Evolutionary conservation across 164 flowering plant genomes (phyloP).

Genomic region (Amborella trichopoda): DNA sequence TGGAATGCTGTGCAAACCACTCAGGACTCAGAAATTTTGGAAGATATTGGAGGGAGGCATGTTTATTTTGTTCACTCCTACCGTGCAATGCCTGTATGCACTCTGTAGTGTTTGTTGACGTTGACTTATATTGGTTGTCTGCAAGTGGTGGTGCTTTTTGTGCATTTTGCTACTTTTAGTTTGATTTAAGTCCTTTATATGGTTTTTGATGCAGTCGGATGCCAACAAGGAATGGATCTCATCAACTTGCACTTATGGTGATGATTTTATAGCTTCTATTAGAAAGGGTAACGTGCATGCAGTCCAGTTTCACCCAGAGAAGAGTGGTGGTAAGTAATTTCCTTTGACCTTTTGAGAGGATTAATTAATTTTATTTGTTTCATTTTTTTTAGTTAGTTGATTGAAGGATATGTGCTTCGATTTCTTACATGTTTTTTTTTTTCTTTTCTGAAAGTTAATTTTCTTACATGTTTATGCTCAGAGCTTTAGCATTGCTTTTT

Average conservation of each 20-base stretch:
- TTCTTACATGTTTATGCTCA: too few species aligned
- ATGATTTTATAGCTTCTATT: slow-evolving; percentile 73
- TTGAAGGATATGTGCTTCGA: too few species aligned
- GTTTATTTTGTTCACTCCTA: slow-evolving; percentile 98
- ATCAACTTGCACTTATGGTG: slow-evolving; percentile 89
- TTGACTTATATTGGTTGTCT: not conserved
- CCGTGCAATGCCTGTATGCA: slow-evolving; percentile 73
- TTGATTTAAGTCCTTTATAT: not conserved
- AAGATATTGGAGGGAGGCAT: slow-evolving; percentile 61
- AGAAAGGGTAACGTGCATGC: slow-evolving; percentile 90
- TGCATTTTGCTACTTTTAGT: not conserved
- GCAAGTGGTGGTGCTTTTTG: not conserved
- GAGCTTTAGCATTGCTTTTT: too few species aligned
- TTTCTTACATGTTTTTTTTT: too few species aligned
- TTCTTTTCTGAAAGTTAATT: too few species aligned
- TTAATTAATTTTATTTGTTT: too few species aligned
- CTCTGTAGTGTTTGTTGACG: not conserved
- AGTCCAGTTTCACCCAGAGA: slow-evolving; percentile 98
- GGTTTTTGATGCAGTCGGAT: slow-evolving; percentile 41
- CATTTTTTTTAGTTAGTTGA: too few species aligned
- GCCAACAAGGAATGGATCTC: slow-evolving; percentile 87
- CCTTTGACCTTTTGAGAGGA: too few species aligned
- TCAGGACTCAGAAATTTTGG: slow-evolving; percentile 65
- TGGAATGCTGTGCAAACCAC: slow-evolving; percentile 80
- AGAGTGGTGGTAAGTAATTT: slow-evolving; percentile 82